phyloP scores from a whole-genome alignment of 2,329 filamentous ascomycete genomes.

The Xylariales sp. region DNA sequence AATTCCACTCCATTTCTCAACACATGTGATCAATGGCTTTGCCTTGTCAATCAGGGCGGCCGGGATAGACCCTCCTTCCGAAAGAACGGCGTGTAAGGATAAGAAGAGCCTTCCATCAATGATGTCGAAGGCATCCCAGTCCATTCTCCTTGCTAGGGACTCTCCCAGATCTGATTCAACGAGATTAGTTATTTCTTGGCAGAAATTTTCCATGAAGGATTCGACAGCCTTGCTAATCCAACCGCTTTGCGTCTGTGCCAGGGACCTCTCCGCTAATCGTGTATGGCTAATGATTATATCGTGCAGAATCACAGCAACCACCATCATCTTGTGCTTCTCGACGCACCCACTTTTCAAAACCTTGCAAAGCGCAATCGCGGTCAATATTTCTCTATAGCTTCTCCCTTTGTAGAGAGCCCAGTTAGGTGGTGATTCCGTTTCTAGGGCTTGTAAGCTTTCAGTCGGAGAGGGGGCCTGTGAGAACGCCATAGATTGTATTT shows the following conservation, averaged over 20 bases:
- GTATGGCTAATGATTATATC: conserved; percentile 23
- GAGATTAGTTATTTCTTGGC: conserved; percentile 23
- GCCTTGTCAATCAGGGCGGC: conserved; percentile 38
- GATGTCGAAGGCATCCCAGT: conserved; percentile 51
- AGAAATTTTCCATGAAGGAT: conserved; percentile 36
- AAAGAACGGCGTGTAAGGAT: conserved; percentile 22
- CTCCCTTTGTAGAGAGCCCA: conserved; percentile 21
- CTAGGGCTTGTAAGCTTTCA: neutral
- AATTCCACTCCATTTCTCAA: conserved; percentile 31
- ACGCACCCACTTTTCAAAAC: neutral
- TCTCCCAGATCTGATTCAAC: conserved; percentile 12
- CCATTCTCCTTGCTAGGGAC: neutral
- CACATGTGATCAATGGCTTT: conserved; percentile 22
- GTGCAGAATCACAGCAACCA: conserved; percentile 30
- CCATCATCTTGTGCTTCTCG: conserved; percentile 11
- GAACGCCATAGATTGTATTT: neutral
- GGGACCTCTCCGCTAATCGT: conserved; percentile 22
- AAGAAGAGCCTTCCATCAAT: conserved; percentile 50
- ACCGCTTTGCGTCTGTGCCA: neutral
- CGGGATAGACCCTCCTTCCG: conserved; percentile 23
- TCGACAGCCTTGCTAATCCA: neutral
- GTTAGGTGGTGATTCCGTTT: conserved; percentile 3
- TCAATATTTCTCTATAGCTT: conserved; percentile 33
- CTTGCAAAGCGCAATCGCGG: conserved; percentile 13
- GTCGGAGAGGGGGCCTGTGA: neutral